Evolutionary conservation across 805 yeast species (phyloP).

Genomic region (Cyberlindnera veronae): DNA sequence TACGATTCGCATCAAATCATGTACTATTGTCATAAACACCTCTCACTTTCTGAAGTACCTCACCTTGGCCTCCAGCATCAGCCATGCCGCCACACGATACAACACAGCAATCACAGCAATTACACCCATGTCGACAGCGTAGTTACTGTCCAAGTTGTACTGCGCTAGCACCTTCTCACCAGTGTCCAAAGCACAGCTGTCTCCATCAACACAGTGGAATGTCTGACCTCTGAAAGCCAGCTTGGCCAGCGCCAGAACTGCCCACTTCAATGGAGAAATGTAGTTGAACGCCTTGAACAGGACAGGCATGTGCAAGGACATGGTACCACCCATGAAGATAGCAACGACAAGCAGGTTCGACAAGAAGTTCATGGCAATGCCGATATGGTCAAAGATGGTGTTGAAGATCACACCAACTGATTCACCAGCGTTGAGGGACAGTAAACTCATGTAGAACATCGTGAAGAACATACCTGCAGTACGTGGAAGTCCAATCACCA

Average conservation of each 20-base stretch:
- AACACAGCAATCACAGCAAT: slow-evolving; percentile 14
- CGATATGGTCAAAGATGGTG: slow-evolving; percentile 67
- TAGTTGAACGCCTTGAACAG: slow-evolving; percentile 70
- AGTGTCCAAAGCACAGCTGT: slow-evolving; percentile 45
- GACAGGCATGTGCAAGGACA: slow-evolving; percentile 70
- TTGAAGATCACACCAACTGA: slow-evolving; percentile 79
- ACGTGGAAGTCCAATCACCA: slow-evolving; percentile 72
- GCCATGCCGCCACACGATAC: slow-evolving; percentile 18
- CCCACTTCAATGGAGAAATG: slow-evolving; percentile 71
- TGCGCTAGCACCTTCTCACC: slow-evolving; percentile 56
- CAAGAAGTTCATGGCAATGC: slow-evolving; percentile 73
- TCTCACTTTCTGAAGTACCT: background rate
- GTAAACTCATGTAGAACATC: slow-evolving; percentile 49
- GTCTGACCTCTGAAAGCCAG: slow-evolving; percentile 49
- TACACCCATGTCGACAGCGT: slow-evolving; percentile 16
- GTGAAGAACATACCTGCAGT: slow-evolving; percentile 66
- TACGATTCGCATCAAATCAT: background rate
- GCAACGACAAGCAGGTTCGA: slow-evolving; percentile 68
- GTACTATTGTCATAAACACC: background rate
- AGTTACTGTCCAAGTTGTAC: slow-evolving; percentile 37
- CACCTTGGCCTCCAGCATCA: slow-evolving; percentile 12
- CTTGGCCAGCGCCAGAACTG: slow-evolving; percentile 57
- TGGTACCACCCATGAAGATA: slow-evolving; percentile 78
- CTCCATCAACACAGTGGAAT: slow-evolving; percentile 48
- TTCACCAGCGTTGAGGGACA: slow-evolving; percentile 72